Base-by-base conservation (phyloP, 2,329 filamentous ascomycete genomes). In the Calonectria montana region DNA sequence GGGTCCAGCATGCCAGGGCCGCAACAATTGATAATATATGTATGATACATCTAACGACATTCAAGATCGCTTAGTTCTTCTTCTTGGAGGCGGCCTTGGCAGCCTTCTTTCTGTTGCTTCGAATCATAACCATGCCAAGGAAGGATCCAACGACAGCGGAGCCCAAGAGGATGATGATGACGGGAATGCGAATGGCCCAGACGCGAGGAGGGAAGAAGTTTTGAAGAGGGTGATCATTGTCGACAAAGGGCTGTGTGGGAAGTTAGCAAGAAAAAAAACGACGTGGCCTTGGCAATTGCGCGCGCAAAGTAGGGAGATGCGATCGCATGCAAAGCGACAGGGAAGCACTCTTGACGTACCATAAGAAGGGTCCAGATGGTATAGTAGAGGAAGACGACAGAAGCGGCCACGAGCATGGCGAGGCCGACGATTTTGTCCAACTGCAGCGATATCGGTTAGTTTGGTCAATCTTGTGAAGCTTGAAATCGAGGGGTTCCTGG, bases 141-240 rank as follows among this genome's bases (percentile, higher is more conserved):
- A 99, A 99, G 72, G 95, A 97, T 75, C 97, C 97, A 73, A 99
- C 96, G 72, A 99, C 95, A 71, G 97, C 95, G 72, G 93, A 96
- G 75, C 93, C 96, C 77, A 99, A 89, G 57, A 99, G 92, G 75
- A 98, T 93, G 78, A 99, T 92, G 83, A 99, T 98, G 80, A 99
- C 96, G 78, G 97, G 97, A 81, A 99, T 97, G 84, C 97, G 96
- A 83, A 99, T 98, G 73, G 97, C 97, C 97, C 97, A 99, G 83
- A 98, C 96, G 83, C 97, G 96, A 57, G 96, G 96, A 74, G 95
- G 97, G 88, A 99, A 99, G 87, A 98, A 90, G 83, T 93, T 93
- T 83, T 99, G 97, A 71, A 98, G 93, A 69, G 95, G 93, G 85
- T 99, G 97, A 83, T 95, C 94, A 70, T 94, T 91, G 85, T 99